phyloP scores from a whole-genome alignment of 2,329 filamentous ascomycete species.

The Ophiostoma tasmaniense region DNA sequence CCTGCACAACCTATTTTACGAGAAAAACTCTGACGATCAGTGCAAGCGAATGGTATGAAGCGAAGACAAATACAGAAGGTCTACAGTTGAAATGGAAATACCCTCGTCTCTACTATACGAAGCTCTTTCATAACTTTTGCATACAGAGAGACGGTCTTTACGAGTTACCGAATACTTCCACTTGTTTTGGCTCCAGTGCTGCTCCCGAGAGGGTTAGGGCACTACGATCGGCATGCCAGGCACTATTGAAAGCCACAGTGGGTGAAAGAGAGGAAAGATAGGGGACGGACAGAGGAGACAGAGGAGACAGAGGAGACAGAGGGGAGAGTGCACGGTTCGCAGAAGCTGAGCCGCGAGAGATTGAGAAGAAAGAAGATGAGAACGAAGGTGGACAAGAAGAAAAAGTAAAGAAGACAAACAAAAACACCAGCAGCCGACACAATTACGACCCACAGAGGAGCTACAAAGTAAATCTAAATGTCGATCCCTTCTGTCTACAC shows the following conservation, averaged over 20 bases:
- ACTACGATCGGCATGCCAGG: not conserved
- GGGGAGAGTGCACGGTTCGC: not conserved
- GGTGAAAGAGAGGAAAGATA: no score
- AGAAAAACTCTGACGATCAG: conserved; percentile 1
- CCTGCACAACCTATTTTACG: not conserved
- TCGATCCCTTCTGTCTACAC: not conserved
- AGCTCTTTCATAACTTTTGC: not conserved
- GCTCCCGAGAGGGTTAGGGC: not conserved
- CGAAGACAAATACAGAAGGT: not conserved
- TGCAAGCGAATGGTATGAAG: not conserved
- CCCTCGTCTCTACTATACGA: no score
- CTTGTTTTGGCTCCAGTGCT: not conserved
- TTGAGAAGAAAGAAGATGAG: no score
- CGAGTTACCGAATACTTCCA: not conserved
- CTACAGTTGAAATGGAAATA: not conserved
- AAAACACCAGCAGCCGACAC: not conserved
- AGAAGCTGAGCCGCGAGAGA: not conserved
- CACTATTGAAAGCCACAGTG: not conserved
- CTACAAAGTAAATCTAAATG: not conserved
- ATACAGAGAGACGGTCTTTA: not conserved
- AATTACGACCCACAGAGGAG: not conserved
- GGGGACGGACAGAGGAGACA: not conserved
- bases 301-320: no score
- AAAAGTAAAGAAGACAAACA: not conserved
- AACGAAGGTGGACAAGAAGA: not conserved